phyloP scores from a whole-genome alignment of 805 yeast genomes.

The Spathaspora sp. region DNA sequence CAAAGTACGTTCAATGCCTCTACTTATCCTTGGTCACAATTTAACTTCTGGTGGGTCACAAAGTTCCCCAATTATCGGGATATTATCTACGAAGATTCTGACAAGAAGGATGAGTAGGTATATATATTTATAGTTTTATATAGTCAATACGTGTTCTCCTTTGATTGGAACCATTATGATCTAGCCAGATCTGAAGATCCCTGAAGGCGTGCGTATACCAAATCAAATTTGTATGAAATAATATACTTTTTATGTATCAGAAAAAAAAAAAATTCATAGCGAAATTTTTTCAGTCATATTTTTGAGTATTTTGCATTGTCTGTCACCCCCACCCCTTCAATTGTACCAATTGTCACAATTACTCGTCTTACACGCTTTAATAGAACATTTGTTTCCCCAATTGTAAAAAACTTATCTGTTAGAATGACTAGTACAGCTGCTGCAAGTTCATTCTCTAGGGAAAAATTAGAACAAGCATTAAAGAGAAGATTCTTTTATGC shows the following conservation, averaged over 20 bases:
- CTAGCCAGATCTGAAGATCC: no score
- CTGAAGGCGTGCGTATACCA: neutral
- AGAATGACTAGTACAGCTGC: slow-evolving; percentile 24
- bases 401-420: slow-evolving; percentile 4
- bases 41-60: slow-evolving; percentile 25
- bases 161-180: no score
- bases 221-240: no score
- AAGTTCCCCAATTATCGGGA: slow-evolving; percentile 23
- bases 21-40: slow-evolving; percentile 36
- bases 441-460: slow-evolving; percentile 65
- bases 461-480: slow-evolving; percentile 80
- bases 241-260: no score
- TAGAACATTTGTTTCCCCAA: neutral
- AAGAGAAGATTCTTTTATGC: slow-evolving; percentile 97
- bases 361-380: neutral
- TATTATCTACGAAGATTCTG: slow-evolving; percentile 10
- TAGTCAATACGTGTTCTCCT: neutral
- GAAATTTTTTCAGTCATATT: neutral
- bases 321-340: neutral
- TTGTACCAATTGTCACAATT: neutral
- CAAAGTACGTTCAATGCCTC: slow-evolving; percentile 25
- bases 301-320: neutral
- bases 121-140: neutral
- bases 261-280: neutral
- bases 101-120: neutral